These are phyloP conservation scores for Stagonosporopsis vannaccii DNA, from an alignment of 2,329 filamentous ascomycete genomes.

Conservation along the genomic window DNA sequence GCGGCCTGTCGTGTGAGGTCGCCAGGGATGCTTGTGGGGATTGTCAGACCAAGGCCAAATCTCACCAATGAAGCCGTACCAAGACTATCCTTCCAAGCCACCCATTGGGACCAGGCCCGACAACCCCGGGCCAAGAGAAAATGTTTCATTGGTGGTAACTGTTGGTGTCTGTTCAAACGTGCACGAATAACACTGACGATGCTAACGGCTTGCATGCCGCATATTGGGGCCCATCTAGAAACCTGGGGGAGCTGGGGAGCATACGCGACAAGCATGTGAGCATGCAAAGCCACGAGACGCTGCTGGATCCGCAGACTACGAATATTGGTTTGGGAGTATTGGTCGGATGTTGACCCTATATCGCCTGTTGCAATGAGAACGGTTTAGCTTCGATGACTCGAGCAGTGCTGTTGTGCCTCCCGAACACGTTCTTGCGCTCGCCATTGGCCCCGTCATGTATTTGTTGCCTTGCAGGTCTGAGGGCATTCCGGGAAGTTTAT, in stretches of 20 bases:
- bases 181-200: slow-evolving; percentile 15
- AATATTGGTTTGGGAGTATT: slow-evolving; percentile 7
- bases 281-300: slow-evolving; percentile 16
- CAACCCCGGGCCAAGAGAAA: slow-evolving; percentile 28
- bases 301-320: too few species aligned
- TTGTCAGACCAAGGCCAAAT: slow-evolving; percentile 20
- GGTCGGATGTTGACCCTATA: not conserved
- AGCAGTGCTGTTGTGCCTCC: slow-evolving; percentile 2
- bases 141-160: slow-evolving; percentile 16
- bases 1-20: slow-evolving; percentile 25
- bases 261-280: slow-evolving; percentile 8
- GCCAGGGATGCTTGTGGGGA: slow-evolving; percentile 21
- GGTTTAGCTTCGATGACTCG: not conserved
- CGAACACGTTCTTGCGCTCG: not conserved
- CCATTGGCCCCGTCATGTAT: slow-evolving; percentile 1
- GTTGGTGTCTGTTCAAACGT: slow-evolving; percentile 5
- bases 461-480: not conserved
- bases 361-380: slow-evolving; percentile 5
- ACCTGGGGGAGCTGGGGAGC: slow-evolving; percentile 21
- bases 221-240: slow-evolving; percentile 23
- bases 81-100: slow-evolving; percentile 26
- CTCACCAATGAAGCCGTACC: slow-evolving; percentile 26
- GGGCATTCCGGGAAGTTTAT: not conserved
- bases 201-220: slow-evolving; percentile 21
- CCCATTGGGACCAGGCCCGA: slow-evolving; percentile 33